Conservation (phyloP, 176 grass and related monocot genomes). For the Melocanna baccifera region DNA sequence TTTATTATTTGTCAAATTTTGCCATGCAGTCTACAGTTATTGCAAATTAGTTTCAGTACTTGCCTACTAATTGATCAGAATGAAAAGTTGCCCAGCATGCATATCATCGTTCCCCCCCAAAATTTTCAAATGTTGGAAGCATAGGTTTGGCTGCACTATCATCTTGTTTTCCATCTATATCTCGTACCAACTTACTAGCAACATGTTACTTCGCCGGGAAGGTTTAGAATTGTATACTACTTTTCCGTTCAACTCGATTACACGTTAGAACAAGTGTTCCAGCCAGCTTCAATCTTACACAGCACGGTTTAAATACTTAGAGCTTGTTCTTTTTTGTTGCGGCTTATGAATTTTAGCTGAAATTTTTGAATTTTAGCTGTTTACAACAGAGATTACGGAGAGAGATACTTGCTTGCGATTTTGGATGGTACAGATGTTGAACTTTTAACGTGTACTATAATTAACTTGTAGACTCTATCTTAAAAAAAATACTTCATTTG, state of each 20-base stretch:
- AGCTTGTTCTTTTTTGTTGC: too few relatives aligned
- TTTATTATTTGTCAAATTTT: not conserved
- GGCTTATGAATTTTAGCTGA: too few relatives aligned
- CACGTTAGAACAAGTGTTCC: conserved; percentile 1
- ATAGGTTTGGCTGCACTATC: not conserved
- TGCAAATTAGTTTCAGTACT: not conserved
- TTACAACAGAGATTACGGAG: too few relatives aligned
- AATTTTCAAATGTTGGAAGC: not conserved
- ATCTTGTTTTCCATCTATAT: not conserved
- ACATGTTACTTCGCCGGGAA: not conserved
- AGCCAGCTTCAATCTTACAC: not conserved
- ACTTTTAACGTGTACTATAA: too few relatives aligned
- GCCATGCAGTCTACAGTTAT: not conserved
- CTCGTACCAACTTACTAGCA: not conserved
- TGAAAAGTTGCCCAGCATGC: not conserved
- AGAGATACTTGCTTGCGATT: too few relatives aligned
- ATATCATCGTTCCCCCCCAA: not conserved
- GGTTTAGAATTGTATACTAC: not conserved
- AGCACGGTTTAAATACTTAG: not conserved
- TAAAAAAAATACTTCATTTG: too few relatives aligned
- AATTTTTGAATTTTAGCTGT: too few relatives aligned
- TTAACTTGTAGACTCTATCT: too few relatives aligned
- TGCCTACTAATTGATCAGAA: not conserved
- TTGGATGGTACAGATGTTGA: too few relatives aligned
- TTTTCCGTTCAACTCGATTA: not conserved